Percentiles rank a stretch among this genome's conserved stretches.
phyloP scores from a whole-genome alignment of 495 filamentous ascomycete genomes.

The Penicillium soppii region DNA sequence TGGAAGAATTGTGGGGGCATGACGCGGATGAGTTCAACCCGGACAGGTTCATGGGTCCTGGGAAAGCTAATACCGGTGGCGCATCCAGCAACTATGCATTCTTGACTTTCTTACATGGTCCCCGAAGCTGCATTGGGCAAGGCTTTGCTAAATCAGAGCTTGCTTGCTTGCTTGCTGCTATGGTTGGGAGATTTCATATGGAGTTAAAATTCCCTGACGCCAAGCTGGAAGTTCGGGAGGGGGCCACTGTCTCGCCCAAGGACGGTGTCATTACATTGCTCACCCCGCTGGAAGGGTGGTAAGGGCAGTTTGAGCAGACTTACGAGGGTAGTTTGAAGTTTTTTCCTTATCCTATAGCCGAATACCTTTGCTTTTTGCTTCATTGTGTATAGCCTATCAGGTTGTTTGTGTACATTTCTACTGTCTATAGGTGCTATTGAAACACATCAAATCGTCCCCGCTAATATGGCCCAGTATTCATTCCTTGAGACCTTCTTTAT shows the following conservation, averaged over 20 bases:
- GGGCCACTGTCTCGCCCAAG: slow-evolving; percentile 61
- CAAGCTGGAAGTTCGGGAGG: slow-evolving; percentile 57
- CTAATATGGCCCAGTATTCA: too few relatives aligned
- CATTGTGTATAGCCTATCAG: too few relatives aligned
- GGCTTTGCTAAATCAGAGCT: slow-evolving; percentile 83
- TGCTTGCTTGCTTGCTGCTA: slow-evolving; percentile 72
- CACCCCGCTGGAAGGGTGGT: slow-evolving; percentile 68
- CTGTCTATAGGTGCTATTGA: too few relatives aligned
- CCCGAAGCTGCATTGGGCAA: slow-evolving; percentile 77
- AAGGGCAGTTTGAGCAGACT: too few relatives aligned
- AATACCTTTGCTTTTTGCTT: too few relatives aligned
- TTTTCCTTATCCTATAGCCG: too few relatives aligned
- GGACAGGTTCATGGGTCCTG: slow-evolving; percentile 69
- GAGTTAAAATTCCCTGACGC: slow-evolving; percentile 58
- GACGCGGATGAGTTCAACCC: slow-evolving; percentile 81
- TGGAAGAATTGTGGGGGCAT: slow-evolving; percentile 73
- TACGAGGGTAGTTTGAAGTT: too few relatives aligned
- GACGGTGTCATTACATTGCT: slow-evolving; percentile 63
- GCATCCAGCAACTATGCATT: slow-evolving; percentile 69
- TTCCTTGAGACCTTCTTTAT: too few relatives aligned
- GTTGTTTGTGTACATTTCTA: too few relatives aligned
- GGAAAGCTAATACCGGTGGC: slow-evolving; percentile 48
- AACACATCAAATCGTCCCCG: too few relatives aligned
- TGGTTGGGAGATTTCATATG: slow-evolving; percentile 70
- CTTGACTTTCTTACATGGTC: slow-evolving; percentile 82